Percentiles rank a stretch among this genome's conserved stretches.
phyloP scores from a whole-genome alignment of 768 basidiomycete species.

The Pulveroboletus sp. region DNA sequence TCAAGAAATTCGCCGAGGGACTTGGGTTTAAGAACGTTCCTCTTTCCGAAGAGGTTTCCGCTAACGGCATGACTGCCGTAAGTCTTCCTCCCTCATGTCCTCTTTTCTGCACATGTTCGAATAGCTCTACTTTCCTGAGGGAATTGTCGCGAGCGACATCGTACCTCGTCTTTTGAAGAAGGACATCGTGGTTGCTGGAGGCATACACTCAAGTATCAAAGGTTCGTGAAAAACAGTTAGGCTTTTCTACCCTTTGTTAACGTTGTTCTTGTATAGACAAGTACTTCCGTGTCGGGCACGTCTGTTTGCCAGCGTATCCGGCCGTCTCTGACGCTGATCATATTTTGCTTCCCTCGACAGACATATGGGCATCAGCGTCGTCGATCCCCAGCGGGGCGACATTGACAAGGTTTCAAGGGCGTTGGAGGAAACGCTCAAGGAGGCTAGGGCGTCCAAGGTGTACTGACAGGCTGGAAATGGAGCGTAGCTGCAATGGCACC shows the following conservation, averaged over 20 bases:
- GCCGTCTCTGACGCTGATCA: constrained; percentile 1
- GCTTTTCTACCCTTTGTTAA: constrained; percentile 6
- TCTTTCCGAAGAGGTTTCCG: constrained; percentile 53
- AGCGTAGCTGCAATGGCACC: background rate
- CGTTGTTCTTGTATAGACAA: constrained; percentile 45
- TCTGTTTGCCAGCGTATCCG: constrained; percentile 8
- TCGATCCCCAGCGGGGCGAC: constrained; percentile 66
- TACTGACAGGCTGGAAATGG: background rate
- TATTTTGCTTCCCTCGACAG: constrained; percentile 29
- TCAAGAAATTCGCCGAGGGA: constrained; percentile 62
- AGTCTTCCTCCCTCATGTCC: constrained; percentile 10
- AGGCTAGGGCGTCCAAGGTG: constrained; percentile 23
- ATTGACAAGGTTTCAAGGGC: constrained; percentile 66
- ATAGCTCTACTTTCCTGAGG: constrained; percentile 81
- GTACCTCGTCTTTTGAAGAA: constrained; percentile 68
- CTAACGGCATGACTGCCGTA: constrained; percentile 95
- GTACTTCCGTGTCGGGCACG: constrained; percentile 87
- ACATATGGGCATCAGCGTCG: constrained; percentile 89
- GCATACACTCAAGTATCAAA: constrained; percentile 80
- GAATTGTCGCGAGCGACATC: constrained; percentile 71
- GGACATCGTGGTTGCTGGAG: constrained; percentile 81
- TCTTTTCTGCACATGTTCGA: background rate
- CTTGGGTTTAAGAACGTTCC: constrained; percentile 79
- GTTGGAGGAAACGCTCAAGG: constrained; percentile 54
- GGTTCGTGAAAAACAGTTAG: constrained; percentile 38